These are phyloP conservation scores for Rasamsonia emersonii DNA, from an alignment of 2,329 filamentous ascomycete genomes.

Conservation along the genomic window DNA sequence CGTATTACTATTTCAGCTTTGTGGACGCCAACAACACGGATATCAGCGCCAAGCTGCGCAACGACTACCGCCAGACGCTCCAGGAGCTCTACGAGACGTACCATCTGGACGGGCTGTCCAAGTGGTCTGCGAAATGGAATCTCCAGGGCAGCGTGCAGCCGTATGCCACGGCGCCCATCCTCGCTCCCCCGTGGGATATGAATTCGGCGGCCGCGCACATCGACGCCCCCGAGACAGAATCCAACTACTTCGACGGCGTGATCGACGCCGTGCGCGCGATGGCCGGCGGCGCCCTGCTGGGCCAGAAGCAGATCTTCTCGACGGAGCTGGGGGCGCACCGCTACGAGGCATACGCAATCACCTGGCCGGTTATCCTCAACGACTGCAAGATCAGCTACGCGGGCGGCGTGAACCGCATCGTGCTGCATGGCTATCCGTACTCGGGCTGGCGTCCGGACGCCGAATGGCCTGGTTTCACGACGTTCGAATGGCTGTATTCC, in stretches of 20 bases:
- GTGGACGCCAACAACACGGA: neutral
- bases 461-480: conserved; percentile 1
- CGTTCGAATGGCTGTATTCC: conserved; percentile 1
- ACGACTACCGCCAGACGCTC: conserved; percentile 1
- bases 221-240: conserved; percentile 2
- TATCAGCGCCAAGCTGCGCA: conserved; percentile 1
- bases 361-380: conserved; percentile 1
- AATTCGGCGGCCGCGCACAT: neutral
- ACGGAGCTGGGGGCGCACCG: conserved; percentile 1
- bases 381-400: conserved; percentile 2
- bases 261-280: conserved; percentile 1
- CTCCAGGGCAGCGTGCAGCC: conserved; percentile 1
- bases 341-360: neutral
- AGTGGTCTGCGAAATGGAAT: conserved; percentile 1
- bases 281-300: neutral
- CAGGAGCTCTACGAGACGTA: conserved; percentile 2
- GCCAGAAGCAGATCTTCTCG: neutral
- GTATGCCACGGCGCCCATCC: neutral
- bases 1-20: conserved; percentile 1
- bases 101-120: conserved; percentile 1
- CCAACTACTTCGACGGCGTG: conserved; percentile 2
- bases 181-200: conserved; percentile 1
- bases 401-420: conserved; percentile 1
- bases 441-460: conserved; percentile 1
- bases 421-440: conserved; percentile 1